Percentiles rank a stretch among this genome's conserved stretches.
Evolutionary conservation across 176 grass and related monocot species (phyloP).

Genomic region (Rhynchospora tenuis): DNA sequence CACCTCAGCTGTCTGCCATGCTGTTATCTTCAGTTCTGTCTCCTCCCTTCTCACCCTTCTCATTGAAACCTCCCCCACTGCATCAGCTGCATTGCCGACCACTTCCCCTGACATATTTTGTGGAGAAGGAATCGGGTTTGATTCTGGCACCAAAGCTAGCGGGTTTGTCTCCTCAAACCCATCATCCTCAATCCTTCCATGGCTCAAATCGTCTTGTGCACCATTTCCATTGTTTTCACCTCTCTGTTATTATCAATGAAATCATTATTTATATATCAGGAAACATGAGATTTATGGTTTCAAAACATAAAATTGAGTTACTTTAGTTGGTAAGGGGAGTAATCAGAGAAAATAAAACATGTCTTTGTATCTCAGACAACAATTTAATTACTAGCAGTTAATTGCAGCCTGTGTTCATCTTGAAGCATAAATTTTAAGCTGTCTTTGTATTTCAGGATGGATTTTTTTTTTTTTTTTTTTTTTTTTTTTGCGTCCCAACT

Average conservation of each 20-base stretch:
- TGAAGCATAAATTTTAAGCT: no score
- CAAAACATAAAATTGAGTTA: no score
- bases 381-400: no score
- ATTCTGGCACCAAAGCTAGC: constrained; percentile 75
- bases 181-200: constrained; percentile 54
- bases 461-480: no score
- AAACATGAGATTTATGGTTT: neutral
- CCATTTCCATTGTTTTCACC: neutral
- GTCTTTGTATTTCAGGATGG: no score
- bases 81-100: neutral
- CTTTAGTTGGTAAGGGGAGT: no score
- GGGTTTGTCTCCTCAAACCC: constrained; percentile 92
- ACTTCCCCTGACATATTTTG: constrained; percentile 14
- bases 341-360: no score
- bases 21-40: constrained; percentile 83
- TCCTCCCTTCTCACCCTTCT: constrained; percentile 86
- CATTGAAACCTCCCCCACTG: constrained; percentile 34
- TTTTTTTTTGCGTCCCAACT: no score
- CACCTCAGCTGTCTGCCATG: constrained; percentile 85
- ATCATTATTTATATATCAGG: neutral
- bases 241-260: neutral
- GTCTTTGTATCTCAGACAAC: no score
- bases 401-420: no score
- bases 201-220: constrained; percentile 9
- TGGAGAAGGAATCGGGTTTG: constrained; percentile 64